Base-by-base conservation (phyloP, 2,329 filamentous ascomycete genomes). In the Xylariaceae sp. region DNA sequence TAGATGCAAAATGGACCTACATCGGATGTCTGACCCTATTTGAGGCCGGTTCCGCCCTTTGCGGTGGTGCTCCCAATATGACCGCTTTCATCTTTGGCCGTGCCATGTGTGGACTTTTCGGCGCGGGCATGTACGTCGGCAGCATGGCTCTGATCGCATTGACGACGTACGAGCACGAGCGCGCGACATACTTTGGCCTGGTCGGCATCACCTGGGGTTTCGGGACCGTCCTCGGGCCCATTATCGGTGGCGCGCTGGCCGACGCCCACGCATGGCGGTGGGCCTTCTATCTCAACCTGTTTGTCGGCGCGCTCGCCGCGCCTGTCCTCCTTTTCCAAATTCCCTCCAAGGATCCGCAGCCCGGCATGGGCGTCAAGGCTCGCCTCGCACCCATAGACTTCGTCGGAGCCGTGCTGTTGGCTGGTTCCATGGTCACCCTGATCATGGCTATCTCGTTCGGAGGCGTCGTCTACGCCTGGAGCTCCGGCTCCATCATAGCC, bases 281-380 rank as follows among this genome's bases (percentile, higher is more conserved):
- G 65, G 61, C 60, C 0, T 74, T 74, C 43, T 82, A 82, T 50
- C 72, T 81, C 61, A 81, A 81, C 49, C 62, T 81, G 1, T 59
- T 73, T 36, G 64, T 73, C 1, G 75, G 61, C 8, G 69, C 49
- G 19, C 54, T 67, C 18, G 44, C 48, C 2, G 44, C 49, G 0
- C 64, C 62, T 1, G 64, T 64, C 3, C 63, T 51, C 34, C 16
- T 65, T 8, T 58, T 64, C 28, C 37, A 53, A 9, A 40, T 68
- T 1, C 63, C 62, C 0, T 33, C 44, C 2, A 26, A 52, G 24
- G 36, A 26, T 50, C 52, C 16, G 31, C 22, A 26, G 22, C 6
- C 44, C 64, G 19, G 49, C 66, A 38, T 61, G 59, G 12, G 67
- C 26, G 31, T 16, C 24, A n/a, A 35, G 9, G 12, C 44, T 15